Conservation (phyloP, 805 yeast species). For the Sugiyamaella americana region DNA sequence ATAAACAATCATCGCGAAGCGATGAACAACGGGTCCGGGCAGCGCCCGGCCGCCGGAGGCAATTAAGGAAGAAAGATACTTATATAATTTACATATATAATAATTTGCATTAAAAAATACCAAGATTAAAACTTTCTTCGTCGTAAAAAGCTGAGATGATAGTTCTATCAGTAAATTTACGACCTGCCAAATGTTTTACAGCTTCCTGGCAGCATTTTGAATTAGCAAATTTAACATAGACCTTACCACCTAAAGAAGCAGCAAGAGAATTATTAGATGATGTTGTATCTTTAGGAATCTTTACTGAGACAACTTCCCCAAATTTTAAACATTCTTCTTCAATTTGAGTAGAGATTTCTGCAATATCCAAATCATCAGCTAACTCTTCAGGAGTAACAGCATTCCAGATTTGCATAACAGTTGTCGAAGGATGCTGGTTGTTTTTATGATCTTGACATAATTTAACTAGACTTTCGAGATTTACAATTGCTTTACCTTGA, state of each 20-base stretch:
- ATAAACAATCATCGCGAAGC: neutral
- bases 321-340: slow-evolving; percentile 40
- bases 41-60: no score
- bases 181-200: slow-evolving; percentile 53
- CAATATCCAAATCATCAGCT: slow-evolving; percentile 42
- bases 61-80: no score
- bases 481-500: slow-evolving; percentile 7
- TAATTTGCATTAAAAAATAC: slow-evolving; percentile 16
- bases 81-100: no score
- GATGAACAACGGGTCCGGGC: neutral
- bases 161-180: slow-evolving; percentile 59
- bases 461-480: neutral
- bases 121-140: slow-evolving; percentile 42
- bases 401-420: slow-evolving; percentile 61
- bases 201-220: slow-evolving; percentile 51
- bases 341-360: slow-evolving; percentile 50
- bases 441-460: slow-evolving; percentile 17
- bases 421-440: slow-evolving; percentile 26
- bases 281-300: slow-evolving; percentile 46
- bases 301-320: slow-evolving; percentile 49
- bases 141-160: slow-evolving; percentile 59
- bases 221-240: slow-evolving; percentile 59
- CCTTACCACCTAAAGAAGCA: slow-evolving; percentile 46
- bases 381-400: slow-evolving; percentile 60
- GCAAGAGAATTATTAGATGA: neutral